Evolutionary conservation across 176 grass and related monocot genomes (phyloP).

Genomic region (Avena sativa): DNA sequence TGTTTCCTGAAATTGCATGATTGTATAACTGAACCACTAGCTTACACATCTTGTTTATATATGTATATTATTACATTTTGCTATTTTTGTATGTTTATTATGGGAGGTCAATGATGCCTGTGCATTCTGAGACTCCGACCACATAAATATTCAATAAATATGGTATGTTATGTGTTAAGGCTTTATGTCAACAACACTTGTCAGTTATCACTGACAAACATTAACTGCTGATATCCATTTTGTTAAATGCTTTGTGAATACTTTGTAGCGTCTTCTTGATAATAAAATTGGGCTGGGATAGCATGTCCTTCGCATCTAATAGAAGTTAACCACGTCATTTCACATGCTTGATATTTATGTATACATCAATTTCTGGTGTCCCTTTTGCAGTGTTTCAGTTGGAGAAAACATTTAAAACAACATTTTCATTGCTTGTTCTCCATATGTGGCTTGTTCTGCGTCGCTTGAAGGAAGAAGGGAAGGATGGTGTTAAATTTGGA

Average conservation of each 20-base stretch:
- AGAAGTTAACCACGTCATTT: conserved; percentile 20
- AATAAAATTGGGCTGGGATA: background rate
- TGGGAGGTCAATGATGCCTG: background rate
- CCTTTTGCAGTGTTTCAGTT: conserved; percentile 89
- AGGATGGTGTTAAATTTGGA: conserved; percentile 89
- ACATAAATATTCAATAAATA: conserved; percentile 1
- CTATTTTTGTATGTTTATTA: background rate
- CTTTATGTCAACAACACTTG: conserved; percentile 12
- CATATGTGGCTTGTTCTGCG: conserved; percentile 96
- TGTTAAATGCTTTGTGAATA: conserved; percentile 20
- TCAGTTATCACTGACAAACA: background rate
- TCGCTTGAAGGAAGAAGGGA: conserved; percentile 92
- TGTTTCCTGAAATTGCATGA: conserved; percentile 17
- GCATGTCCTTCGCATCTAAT: background rate
- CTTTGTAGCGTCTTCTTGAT: conserved; percentile 1
- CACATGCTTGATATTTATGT: conserved; percentile 32
- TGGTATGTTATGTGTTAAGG: conserved; percentile 23
- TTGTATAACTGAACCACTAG: conserved; percentile 18
- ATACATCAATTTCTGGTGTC: conserved; percentile 9
- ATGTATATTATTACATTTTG: conserved; percentile 6
- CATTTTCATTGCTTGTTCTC: conserved; percentile 95
- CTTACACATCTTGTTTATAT: background rate
- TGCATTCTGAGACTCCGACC: background rate
- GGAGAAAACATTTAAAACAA: conserved; percentile 99
- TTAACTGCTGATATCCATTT: background rate